Percentiles rank a stretch among this genome's conserved stretches.
These are phyloP conservation scores for Coemansia umbellata DNA, from an alignment of 192 early-diverging fungal genomes.

Conservation along the genomic window DNA sequence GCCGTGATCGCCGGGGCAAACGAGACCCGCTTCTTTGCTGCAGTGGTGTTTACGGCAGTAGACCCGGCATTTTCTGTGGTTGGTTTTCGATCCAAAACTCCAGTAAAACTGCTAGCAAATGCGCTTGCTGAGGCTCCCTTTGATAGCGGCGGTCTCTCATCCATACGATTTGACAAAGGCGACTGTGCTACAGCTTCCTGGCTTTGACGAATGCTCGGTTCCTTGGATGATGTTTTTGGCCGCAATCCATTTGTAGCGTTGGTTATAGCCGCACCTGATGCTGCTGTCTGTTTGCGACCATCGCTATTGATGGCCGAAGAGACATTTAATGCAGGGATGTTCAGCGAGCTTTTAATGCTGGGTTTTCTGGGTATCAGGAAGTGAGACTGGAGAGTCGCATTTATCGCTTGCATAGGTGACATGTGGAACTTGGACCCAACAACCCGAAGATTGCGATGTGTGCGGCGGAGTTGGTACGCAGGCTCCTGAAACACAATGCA, in stretches of 20 bases:
- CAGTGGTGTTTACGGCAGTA: background rate
- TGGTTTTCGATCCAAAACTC: slow-evolving; percentile 2
- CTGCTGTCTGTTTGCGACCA: too few relatives aligned
- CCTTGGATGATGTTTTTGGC: too few relatives aligned
- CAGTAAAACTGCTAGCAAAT: slow-evolving; percentile 18
- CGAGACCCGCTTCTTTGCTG: slow-evolving; percentile 1
- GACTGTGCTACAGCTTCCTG: background rate
- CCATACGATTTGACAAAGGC: background rate
- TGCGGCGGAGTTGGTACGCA: slow-evolving; percentile 16
- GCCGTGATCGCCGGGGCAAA: background rate
- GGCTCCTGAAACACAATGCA: slow-evolving; percentile 30
- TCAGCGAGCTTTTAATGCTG: too few relatives aligned
- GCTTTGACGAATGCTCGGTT: too few relatives aligned
- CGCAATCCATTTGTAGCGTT: too few relatives aligned
- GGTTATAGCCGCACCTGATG: too few relatives aligned
- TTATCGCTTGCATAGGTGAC: slow-evolving; percentile 34
- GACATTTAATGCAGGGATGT: too few relatives aligned
- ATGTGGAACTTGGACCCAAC: slow-evolving; percentile 38
- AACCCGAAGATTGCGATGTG: slow-evolving; percentile 21
- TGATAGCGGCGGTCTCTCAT: background rate
- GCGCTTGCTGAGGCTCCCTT: slow-evolving; percentile 9
- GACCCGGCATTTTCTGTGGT: background rate
- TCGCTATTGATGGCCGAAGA: too few relatives aligned
- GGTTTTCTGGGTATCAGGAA: slow-evolving; percentile 10
- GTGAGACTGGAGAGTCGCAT: slow-evolving; percentile 13